A percentile compares a stretch with the other conserved stretches of the same genome.
Evolutionary conservation across 1,139 yeast species (phyloP).

Genomic region (Zygosaccharomyces pseudobailii): DNA sequence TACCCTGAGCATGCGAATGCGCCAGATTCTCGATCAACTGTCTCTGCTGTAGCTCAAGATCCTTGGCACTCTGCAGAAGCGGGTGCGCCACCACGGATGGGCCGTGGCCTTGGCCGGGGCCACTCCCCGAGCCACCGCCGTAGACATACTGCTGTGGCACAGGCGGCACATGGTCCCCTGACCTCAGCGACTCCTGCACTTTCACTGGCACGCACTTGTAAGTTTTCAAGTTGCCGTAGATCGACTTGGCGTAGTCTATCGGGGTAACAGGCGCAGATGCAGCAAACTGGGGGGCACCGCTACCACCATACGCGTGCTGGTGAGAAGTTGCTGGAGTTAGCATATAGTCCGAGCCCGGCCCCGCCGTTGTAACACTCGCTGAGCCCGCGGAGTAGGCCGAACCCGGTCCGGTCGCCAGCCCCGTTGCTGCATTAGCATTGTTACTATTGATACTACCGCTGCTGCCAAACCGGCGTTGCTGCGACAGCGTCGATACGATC

Average conservation of each 20-base stretch:
- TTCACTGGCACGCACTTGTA: slow-evolving; percentile 30
- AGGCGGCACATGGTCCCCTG: slow-evolving; percentile 1
- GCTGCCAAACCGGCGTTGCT: not conserved
- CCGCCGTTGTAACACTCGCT: not conserved
- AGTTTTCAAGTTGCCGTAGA: slow-evolving; percentile 29
- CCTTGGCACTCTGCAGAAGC: slow-evolving; percentile 21
- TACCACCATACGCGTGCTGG: not conserved
- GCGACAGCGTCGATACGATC: slow-evolving; percentile 14
- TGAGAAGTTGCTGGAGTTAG: slow-evolving; percentile 2
- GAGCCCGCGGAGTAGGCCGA: not conserved
- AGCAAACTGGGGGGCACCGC: slow-evolving; percentile 2
- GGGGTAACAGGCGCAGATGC: slow-evolving; percentile 23
- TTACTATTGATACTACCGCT: not conserved
- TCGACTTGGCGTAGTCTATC: slow-evolving; percentile 28
- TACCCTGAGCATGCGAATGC: slow-evolving; percentile 4
- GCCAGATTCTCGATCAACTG: slow-evolving; percentile 18
- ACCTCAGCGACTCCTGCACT: slow-evolving; percentile 17
- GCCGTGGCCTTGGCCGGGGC: not conserved
- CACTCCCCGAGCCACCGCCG: slow-evolving; percentile 1
- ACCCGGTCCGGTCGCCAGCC: not conserved
- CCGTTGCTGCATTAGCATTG: not conserved
- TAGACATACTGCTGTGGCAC: slow-evolving; percentile 4
- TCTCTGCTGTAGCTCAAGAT: slow-evolving; percentile 23
- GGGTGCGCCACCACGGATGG: not conserved
- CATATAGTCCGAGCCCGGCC: not conserved